Evolutionary conservation across 164 flowering plant genomes (phyloP).

Genomic region (Warburgia ugandensis): DNA sequence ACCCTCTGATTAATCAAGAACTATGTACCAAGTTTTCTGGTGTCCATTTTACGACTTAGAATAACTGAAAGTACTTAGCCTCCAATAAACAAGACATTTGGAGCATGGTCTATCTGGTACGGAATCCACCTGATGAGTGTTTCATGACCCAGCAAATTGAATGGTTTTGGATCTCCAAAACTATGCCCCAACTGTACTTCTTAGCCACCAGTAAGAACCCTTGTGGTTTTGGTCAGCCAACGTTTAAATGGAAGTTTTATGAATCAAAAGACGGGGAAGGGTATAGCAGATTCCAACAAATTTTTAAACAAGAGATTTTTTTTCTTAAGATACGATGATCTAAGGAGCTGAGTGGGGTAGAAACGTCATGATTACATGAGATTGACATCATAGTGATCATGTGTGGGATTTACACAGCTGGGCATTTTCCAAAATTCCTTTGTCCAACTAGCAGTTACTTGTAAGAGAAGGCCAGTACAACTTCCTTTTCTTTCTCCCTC

Average conservation of each 20-base stretch:
- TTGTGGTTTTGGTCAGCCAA: not conserved
- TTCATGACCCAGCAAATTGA: not conserved
- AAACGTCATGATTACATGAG: conserved; percentile 10
- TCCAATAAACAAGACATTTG: no score
- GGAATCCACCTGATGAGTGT: no score
- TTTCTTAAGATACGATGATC: no score
- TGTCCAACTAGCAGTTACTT: not conserved
- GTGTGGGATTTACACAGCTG: conserved; percentile 1
- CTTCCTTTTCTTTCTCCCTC: not conserved
- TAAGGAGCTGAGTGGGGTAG: not conserved
- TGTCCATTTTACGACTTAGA: no score
- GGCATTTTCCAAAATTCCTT: not conserved
- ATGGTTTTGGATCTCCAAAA: not conserved
- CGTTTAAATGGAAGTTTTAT: not conserved
- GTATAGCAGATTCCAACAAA: not conserved
- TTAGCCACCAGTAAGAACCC: no score
- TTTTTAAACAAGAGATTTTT: not conserved
- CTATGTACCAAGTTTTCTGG: no score
- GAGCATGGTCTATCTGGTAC: no score
- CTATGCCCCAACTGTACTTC: no score
- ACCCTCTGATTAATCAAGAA: no score
- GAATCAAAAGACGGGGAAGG: not conserved
- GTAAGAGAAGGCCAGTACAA: not conserved
- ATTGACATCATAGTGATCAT: conserved; percentile 6
- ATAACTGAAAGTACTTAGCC: no score